Evolutionary conservation across 306 rosid species (phyloP), one percentile per base, ranked within the genome.

Genomic region (Quercus wislizeni): DNA sequence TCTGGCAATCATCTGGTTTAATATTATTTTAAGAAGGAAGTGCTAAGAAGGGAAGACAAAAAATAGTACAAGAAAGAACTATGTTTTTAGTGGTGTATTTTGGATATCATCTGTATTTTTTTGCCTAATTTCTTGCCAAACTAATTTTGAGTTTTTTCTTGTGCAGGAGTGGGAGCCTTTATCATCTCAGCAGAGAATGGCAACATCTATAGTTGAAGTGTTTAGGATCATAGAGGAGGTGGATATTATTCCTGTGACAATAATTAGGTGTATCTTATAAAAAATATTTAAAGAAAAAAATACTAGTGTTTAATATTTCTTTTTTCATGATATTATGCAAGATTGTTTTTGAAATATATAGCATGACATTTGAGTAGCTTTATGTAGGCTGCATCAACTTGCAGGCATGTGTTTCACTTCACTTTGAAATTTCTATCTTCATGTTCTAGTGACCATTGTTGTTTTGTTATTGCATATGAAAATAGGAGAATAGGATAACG

Each of bases 221-320:
- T 88, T 88, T 57, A 81, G 90, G 76, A 86, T 88, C 28, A 77
- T 88, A 27, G 90, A 88, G 80, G 92, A 88, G 92, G 92, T 88
- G 75, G 59, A 55, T 57, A 77, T 59, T 56, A 4, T 33, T 61
- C 74, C 76, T 17, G 51, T 75, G 62, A 46, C 62, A 23, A 27
- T n/a, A 55, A 64, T 57, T 73, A 13, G 54, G 58, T 51, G 49
- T 41, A 43, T 35, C 18, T 73, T 15, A 35, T 67, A 11, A 65
- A 56, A 55, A 11, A 12, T 72, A 57, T 72, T 30, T 11, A 63
- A 30, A 28, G 30, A 59, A 59, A 59, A 59, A 59, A 59, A 11
- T 28, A 59, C 27, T 67, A 15, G 25, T 13, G 41, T 15, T 30
- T 30, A 30, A 65, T 65, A 65, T 6, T 65, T 21, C 18, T 51